Base-by-base conservation (phyloP, 176 grass and related monocot species). In the Cenchrus fungigraminus region DNA sequence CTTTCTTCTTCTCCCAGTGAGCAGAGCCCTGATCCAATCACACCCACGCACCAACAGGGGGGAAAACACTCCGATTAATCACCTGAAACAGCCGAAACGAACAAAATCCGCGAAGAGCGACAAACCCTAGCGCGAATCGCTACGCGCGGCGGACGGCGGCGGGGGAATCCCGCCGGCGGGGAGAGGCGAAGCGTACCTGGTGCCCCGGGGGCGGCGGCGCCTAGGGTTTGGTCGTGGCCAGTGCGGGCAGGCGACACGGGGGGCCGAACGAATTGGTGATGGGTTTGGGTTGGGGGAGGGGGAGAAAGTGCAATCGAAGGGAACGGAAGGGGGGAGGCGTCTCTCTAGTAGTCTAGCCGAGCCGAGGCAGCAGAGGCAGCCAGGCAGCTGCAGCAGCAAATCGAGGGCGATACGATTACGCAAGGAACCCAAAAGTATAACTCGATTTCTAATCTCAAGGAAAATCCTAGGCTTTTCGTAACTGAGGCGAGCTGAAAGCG, bases 201-300 rank as follows among this genome's bases (percentile, higher is more conserved):
- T 59, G 84, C 84, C 89, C 82, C 68, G 60, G 84, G 80, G 88
- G 89, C 84, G 89, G 89, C 89, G 84, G 84, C 84, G 74, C 74
- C 84, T 90, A 90, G 89, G 89, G 84, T 90, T 87, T 79, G 74
- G 79, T 79, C 84, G 89, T 87, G 74, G 85, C 89, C 89, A 90
- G 89, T 87, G 49, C 68, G 67, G 54, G 85, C 52, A 60, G 78
- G 58, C 46, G 52, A 77, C 19, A 82, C 74, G 68, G 43, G 57
- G 28, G 20, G 40, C 56, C 81, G 87, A 54, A 79, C 16, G 70
- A 80, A 22, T 71, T 73, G 67, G 74, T 44, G 84, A 83, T 87
- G 74, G 80, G 89, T 83, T 89, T 81, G 88, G 78, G 70, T 57
- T 84, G 58, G 16, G 22, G 54, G 76, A 42, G 9, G 12, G 53